Conservation (phyloP, 345 rosid species). For the Theobroma cacao region DNA sequence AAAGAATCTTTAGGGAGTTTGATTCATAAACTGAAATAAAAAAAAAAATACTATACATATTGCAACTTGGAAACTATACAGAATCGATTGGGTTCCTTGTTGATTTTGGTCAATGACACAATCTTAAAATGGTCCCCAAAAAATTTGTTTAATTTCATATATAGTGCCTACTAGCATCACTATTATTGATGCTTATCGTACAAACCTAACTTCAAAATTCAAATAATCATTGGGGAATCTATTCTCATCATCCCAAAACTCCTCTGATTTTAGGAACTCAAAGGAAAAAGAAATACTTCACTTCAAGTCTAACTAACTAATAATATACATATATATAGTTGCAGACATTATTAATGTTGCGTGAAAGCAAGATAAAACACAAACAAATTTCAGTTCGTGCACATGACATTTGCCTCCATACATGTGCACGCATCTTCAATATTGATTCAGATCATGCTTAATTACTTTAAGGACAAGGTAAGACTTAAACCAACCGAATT, state of each 20-base stretch:
- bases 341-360: background rate
- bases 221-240: conserved; percentile 2
- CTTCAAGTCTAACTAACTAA: background rate
- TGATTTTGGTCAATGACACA: background rate
- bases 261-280: background rate
- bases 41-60: background rate
- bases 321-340: background rate
- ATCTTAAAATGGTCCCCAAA: background rate
- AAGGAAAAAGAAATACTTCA: conserved; percentile 1
- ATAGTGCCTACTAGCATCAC: background rate
- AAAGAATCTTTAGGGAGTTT: background rate
- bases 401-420: background rate
- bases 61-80: background rate
- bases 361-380: background rate
- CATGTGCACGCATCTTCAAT: conserved; percentile 23
- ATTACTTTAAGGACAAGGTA: background rate
- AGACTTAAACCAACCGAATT: background rate
- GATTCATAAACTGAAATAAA: background rate
- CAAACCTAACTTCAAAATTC: background rate
- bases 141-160: background rate
- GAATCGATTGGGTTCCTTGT: background rate
- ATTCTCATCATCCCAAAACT: background rate
- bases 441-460: conserved; percentile 10
- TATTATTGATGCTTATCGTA: background rate
- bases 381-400: background rate